These are phyloP conservation scores for Claviceps pusilla DNA, from an alignment of 2,329 filamentous ascomycete species.

Conservation along the genomic window DNA sequence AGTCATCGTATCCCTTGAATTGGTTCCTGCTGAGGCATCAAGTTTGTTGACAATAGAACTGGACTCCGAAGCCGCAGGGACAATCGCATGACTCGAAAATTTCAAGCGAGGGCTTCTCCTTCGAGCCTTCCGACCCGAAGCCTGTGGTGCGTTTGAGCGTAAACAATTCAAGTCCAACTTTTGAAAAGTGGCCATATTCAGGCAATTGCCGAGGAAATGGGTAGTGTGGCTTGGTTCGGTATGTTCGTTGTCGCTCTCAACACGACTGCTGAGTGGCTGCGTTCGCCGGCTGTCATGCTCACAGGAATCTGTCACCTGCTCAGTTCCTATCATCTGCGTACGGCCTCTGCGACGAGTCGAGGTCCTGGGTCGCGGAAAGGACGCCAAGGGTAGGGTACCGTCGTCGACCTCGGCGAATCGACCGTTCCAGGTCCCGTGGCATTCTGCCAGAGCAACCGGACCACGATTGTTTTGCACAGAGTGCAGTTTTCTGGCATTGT, in stretches of 20 bases:
- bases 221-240: neutral
- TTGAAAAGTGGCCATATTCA: conserved; percentile 3
- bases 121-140: neutral
- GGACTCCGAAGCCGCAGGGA: neutral
- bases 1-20: neutral
- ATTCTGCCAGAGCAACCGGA: conserved; percentile 15
- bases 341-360: conserved; percentile 16
- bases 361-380: conserved; percentile 9
- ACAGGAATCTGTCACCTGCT: neutral
- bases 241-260: neutral
- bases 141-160: neutral
- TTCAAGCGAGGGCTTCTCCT: neutral
- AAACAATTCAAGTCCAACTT: neutral
- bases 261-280: neutral
- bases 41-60: neutral
- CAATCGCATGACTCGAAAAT: neutral
- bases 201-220: neutral
- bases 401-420: conserved; percentile 10
- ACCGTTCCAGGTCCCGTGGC: conserved; percentile 9
- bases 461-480: conserved; percentile 19
- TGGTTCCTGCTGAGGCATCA: neutral
- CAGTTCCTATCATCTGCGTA: conserved; percentile 1
- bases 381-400: conserved; percentile 11
- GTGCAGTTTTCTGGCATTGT: conserved; percentile 38
- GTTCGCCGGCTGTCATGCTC: neutral